Evolutionary conservation across 148 eudicot genomes (phyloP), one percentile per base, ranked within the genome.

Genomic region (Simmondsia chinensis): DNA sequence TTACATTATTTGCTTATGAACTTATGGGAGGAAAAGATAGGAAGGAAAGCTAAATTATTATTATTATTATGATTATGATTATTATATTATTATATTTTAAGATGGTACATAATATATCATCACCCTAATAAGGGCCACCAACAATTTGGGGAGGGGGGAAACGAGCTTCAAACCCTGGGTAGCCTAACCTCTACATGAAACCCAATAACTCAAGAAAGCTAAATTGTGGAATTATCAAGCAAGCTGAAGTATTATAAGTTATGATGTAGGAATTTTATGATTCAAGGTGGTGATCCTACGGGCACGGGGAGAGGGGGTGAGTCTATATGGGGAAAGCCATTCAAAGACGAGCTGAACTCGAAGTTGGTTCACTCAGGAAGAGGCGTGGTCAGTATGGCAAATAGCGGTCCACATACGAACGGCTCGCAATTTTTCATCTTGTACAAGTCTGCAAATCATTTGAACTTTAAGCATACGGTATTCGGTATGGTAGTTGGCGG

Each of bases 251-350:
- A 14, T 21, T 59, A 25, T 33, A 46, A 9, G 40, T 1, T 16
- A 27, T 46, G 40, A 9, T 61, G 56, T 46, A 89, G 97, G 72
- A 89, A 89, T 58, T 85, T 89, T 54, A 89, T 89, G 97, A 82
- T 89, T 55, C 97, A 89, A 89, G 97, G 97, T 49, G 97, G 97
- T 60, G 97, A 89, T 68, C 97, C 97, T 30, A 85, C 97, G 54
- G 94, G 97, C 21, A 89, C 97, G 16, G 97, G 97, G n/a, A 79
- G 18, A 62, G 97, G 97, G 23, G 97, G 97, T 9, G 88, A 89
- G 56, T 89, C 97, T 20, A 89, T 89, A 45, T 89, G 97, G 97
- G 95, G 93, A 11, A 79, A 85, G 66, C 73, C 88, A 16, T 89
- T 89, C 64, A 85, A 89, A 64, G 97, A 89, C 59, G 97, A 89